phyloP scores from a whole-genome alignment of 208 protist species.

The Trypanosoma vivax region DNA sequence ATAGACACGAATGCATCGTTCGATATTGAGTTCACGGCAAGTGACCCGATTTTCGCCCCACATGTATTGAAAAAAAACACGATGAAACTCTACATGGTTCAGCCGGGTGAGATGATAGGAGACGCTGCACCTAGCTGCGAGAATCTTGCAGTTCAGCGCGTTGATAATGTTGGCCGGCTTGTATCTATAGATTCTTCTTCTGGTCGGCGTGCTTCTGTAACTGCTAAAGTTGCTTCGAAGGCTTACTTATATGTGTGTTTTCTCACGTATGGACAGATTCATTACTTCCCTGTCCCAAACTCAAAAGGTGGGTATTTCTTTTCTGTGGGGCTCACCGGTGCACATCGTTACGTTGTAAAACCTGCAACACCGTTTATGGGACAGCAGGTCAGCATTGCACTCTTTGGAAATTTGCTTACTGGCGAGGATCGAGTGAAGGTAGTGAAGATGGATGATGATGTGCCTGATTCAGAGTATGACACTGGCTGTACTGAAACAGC shows the following conservation, averaged over 20 bases:
- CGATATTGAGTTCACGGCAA: conserved; percentile 49
- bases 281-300: conserved; percentile 60
- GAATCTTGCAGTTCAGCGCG: not conserved
- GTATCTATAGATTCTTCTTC: not conserved
- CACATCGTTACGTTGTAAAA: conserved; percentile 63
- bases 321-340: conserved; percentile 68
- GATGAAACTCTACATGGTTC: conserved; percentile 2
- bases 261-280: conserved; percentile 44
- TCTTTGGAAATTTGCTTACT: conserved; percentile 64
- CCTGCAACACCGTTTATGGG: conserved; percentile 66
- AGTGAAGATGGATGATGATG: conserved; percentile 31
- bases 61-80: conserved; percentile 26
- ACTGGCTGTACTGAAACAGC: conserved; percentile 40
- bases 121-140: not conserved
- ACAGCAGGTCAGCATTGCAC: conserved; percentile 49
- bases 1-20: conserved; percentile 43
- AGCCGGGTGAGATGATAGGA: not conserved
- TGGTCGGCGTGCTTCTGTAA: conserved; percentile 44
- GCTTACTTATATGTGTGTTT: conserved; percentile 87
- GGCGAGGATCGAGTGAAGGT: conserved; percentile 72
- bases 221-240: conserved; percentile 33
- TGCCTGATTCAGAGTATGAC: conserved; percentile 19
- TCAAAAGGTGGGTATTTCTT: conserved; percentile 65
- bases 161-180: not conserved
- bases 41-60: conserved; percentile 60